Conservation (phyloP, 225 moss, liverwort and hornwort genomes). For the Climacium dendroides region DNA sequence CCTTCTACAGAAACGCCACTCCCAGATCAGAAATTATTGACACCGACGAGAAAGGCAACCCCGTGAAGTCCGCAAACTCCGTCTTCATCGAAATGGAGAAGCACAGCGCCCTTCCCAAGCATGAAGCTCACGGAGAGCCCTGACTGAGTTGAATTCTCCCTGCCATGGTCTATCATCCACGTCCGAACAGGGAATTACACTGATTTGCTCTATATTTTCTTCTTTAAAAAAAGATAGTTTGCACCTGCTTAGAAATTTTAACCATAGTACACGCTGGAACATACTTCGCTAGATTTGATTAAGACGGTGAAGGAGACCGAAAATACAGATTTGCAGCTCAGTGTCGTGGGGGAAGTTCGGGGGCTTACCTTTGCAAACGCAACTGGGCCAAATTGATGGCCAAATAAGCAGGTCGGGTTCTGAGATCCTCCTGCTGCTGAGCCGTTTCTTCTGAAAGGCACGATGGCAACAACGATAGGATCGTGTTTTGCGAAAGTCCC, state of each 20-base stretch:
- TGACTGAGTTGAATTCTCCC: background rate
- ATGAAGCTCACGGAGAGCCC: background rate
- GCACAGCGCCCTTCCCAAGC: background rate
- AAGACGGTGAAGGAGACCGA: background rate
- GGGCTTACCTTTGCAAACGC: background rate
- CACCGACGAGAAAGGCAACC: slow-evolving; percentile 14
- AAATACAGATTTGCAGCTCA: background rate
- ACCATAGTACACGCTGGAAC: background rate
- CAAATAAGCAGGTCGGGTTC: background rate
- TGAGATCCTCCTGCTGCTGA: background rate
- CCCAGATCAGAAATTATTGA: background rate
- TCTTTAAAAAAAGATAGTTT: background rate
- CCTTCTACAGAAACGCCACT: slow-evolving; percentile 34
- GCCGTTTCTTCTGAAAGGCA: background rate
- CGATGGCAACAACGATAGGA: background rate
- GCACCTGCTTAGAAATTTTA: background rate
- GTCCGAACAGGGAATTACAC: background rate
- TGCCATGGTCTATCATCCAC: background rate
- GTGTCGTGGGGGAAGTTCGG: background rate
- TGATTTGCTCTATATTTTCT: background rate
- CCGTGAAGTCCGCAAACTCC: background rate
- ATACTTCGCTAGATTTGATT: background rate
- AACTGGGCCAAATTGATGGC: background rate
- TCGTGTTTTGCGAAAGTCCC: background rate
- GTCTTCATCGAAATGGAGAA: slow-evolving; percentile 34